These are phyloP conservation scores for Dictyostelium purpureum DNA, from an alignment of 78 protist genomes.

Conservation along the genomic window DNA sequence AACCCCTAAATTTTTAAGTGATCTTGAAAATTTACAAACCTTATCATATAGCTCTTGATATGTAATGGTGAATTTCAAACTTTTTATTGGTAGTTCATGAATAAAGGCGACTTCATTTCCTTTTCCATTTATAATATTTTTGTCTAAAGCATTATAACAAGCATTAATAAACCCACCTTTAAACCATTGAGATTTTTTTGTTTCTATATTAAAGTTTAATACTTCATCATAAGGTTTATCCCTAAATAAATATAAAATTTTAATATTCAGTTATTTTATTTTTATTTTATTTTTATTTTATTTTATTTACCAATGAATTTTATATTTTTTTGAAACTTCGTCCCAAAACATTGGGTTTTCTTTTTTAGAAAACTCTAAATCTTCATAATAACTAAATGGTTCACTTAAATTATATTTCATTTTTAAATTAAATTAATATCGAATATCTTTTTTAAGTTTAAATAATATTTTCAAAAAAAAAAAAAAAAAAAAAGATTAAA, in stretches of 20 bases:
- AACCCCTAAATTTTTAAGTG: conserved; percentile 79
- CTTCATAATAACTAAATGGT: neutral
- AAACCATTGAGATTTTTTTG: conserved; percentile 75
- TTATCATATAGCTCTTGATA: conserved; percentile 16
- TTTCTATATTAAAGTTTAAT: conserved; percentile 2
- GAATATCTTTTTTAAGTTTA: too few relatives aligned
- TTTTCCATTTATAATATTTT: neutral
- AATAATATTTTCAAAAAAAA: too few relatives aligned
- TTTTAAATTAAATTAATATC: neutral
- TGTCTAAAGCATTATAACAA: conserved; percentile 84
- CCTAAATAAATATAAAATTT: neutral
- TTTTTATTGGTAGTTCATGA: conserved; percentile 68
- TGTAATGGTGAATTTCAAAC: neutral
- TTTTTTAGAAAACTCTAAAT: neutral
- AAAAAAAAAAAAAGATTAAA: too few relatives aligned
- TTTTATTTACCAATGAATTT: neutral
- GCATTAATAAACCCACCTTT: conserved; percentile 83
- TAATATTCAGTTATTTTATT: neutral
- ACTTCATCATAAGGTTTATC: neutral
- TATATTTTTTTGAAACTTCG: neutral
- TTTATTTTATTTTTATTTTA: neutral
- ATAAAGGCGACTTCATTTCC: neutral
- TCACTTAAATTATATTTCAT: neutral
- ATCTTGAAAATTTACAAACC: conserved; percentile 82
- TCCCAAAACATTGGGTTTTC: neutral